Evolutionary conservation across 2,329 filamentous ascomycete genomes (phyloP).

Genomic region (Colletotrichum filicis): DNA sequence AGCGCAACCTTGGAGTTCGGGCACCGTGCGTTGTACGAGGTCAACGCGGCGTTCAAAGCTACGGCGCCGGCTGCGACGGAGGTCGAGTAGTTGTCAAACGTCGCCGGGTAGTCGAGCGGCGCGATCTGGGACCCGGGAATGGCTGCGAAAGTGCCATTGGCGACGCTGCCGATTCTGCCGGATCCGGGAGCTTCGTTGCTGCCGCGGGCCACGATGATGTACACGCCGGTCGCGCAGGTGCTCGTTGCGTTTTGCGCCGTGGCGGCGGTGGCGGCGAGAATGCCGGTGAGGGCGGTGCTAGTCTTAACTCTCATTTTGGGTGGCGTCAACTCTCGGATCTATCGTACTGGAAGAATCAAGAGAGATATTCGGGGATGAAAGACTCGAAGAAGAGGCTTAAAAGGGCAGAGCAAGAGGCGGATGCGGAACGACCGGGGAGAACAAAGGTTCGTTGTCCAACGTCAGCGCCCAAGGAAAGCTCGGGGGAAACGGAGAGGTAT

Average conservation of each 20-base stretch:
- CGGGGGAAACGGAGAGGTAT: slow-evolving; percentile 12
- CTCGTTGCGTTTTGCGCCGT: slow-evolving; percentile 36
- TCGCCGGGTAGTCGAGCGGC: slow-evolving; percentile 52
- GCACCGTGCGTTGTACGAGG: slow-evolving; percentile 47
- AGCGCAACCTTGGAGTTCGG: slow-evolving; percentile 53
- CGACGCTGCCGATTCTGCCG: slow-evolving; percentile 47
- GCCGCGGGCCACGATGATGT: slow-evolving; percentile 53
- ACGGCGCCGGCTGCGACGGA: slow-evolving; percentile 49
- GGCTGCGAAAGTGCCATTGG: slow-evolving; percentile 44
- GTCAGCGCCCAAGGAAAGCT: neutral
- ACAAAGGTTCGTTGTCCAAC: neutral
- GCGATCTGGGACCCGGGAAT: slow-evolving; percentile 48
- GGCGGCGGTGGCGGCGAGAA: slow-evolving; percentile 40
- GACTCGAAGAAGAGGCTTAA: neutral
- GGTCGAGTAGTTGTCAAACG: slow-evolving; percentile 43
- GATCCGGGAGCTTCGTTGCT: slow-evolving; percentile 47
- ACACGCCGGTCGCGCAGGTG: slow-evolving; percentile 49
- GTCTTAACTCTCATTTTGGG: slow-evolving; percentile 18
- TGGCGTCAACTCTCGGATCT: neutral
- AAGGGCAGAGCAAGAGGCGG: neutral
- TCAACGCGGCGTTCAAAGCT: slow-evolving; percentile 44
- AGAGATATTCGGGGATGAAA: neutral
- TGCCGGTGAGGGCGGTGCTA: slow-evolving; percentile 31
- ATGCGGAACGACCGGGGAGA: neutral
- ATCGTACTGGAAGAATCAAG: neutral